Conservation (phyloP, 352 stramenopile genomes). For the Phytopythium kandeliae region DNA sequence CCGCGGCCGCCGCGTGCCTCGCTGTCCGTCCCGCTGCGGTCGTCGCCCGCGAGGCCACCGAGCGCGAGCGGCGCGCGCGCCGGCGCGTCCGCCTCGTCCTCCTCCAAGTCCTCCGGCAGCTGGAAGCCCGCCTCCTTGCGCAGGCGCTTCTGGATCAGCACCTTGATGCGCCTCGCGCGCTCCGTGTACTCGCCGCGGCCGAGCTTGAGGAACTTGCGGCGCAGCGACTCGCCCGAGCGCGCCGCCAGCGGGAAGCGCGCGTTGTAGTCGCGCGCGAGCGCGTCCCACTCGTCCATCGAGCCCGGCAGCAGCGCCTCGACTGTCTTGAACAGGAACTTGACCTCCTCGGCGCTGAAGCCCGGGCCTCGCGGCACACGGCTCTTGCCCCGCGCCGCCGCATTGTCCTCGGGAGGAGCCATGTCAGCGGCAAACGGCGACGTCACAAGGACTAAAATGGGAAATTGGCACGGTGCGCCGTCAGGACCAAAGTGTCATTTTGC, state of each 20-base stretch:
- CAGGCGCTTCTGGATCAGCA: conserved; percentile 5
- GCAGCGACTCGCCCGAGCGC: conserved; percentile 34
- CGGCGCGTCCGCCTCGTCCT: neutral
- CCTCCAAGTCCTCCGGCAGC: conserved; percentile 1
- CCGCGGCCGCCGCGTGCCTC: neutral
- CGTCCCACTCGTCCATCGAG: conserved; percentile 34
- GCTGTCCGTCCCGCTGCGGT: neutral
- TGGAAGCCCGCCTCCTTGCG: conserved; percentile 2
- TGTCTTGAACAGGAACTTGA: conserved; percentile 19
- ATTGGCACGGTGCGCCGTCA: neutral
- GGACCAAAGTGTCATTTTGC: conserved; percentile 3
- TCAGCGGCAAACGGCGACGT: neutral
- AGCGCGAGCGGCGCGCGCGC: too few relatives aligned
- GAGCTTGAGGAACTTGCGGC: conserved; percentile 36
- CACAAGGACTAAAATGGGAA: neutral
- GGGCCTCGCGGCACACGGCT: conserved; percentile 4
- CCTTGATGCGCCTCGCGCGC: conserved; percentile 12
- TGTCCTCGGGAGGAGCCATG: neutral
- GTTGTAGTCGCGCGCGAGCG: conserved; percentile 31
- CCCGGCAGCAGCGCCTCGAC: conserved; percentile 12
- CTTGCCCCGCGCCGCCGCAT: neutral
- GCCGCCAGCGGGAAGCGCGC: conserved; percentile 25
- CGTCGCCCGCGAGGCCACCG: neutral
- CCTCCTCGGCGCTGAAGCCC: conserved; percentile 4
- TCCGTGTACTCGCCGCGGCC: conserved; percentile 21